phyloP scores from a whole-genome alignment of 179 eudicot genomes.

The Silene vulgaris region DNA sequence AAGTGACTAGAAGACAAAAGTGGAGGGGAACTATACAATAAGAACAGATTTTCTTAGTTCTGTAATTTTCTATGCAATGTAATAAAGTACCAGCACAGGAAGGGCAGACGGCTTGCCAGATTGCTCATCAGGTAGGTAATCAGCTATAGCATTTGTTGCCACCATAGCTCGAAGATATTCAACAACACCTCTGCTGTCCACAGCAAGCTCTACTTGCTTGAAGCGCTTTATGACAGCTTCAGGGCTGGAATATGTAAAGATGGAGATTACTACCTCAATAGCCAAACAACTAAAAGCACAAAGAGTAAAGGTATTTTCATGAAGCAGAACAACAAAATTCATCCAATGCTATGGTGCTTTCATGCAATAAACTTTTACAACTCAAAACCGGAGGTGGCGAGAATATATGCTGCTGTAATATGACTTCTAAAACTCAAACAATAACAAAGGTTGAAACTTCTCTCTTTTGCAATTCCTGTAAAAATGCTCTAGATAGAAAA shows the following conservation, averaged over 20 bases:
- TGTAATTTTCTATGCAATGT: constrained; percentile 10
- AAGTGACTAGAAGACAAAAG: not conserved
- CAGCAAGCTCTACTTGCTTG: constrained; percentile 68
- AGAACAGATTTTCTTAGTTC: not conserved
- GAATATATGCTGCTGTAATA: not conserved
- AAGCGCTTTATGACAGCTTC: constrained; percentile 81
- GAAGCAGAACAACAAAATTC: not conserved
- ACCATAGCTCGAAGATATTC: constrained; percentile 92
- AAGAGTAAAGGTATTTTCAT: not conserved
- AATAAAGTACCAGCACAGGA: constrained; percentile 54
- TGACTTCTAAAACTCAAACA: not conserved
- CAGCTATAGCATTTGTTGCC: constrained; percentile 75
- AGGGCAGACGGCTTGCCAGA: constrained; percentile 87
- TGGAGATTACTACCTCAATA: constrained; percentile 6
- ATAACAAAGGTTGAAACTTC: not conserved
- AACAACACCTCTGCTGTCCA: constrained; percentile 79
- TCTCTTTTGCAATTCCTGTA: not conserved
- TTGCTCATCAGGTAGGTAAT: constrained; percentile 84
- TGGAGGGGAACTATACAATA: not conserved
- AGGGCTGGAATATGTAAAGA: constrained; percentile 45
- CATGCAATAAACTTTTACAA: not conserved
- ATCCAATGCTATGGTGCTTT: not conserved
- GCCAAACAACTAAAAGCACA: constrained; percentile 12
- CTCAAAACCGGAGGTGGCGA: not conserved
- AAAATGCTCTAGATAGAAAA: not conserved